Evolutionary conservation across 2,329 filamentous ascomycete species (phyloP), one percentile per base, ranked within the genome.

Genomic region (Dendrostoma leiphaemia): DNA sequence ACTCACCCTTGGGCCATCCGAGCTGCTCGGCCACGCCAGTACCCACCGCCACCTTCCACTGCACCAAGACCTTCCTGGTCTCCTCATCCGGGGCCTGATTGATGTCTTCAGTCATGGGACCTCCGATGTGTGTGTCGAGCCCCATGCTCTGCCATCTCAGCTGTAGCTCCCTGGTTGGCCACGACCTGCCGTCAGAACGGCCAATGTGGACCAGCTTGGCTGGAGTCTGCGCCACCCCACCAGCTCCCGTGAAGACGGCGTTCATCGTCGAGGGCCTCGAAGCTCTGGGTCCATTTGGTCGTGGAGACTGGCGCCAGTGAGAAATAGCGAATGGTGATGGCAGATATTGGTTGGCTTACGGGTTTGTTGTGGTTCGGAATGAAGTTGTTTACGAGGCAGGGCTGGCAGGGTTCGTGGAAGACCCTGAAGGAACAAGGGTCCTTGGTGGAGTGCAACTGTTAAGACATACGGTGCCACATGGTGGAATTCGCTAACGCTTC

Each of bases 1-100:
- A 38, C 31, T 19, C 24, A 56, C 49, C 49, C 29, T 56, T 43
- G 10, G 56, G 56, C 56, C 56, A 58, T 10, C 19, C 52, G 19
- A 58, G 56, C 38, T 51, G 44, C 19, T 58, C 56, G 15, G 48
- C 41, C 15, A 58, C 10, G n/a, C 56, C 56, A 37, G 32, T 51
- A 12, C 48, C 56, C 9, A 54, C 23, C 12, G 47, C 38, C 17
- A 52, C 31, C 38, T 58, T 58, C 56, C 56, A 58, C 24, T 51
- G 52, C 40, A 45, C 17, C 48, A 58, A 23, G 31, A 38, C 48
- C 19, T 9, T 46, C 38, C 24, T 24, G 10, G 48, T 55, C 32
- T 52, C 44, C 3, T 32, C 23, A 32, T 58, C 52, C 17, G 26
- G 1, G 21, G 52, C 46, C n/a, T 52, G 48, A 31, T 12, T 48